phyloP scores from a whole-genome alignment of 1,284 basidiomycete genomes.

The Neonothopanus nambi region DNA sequence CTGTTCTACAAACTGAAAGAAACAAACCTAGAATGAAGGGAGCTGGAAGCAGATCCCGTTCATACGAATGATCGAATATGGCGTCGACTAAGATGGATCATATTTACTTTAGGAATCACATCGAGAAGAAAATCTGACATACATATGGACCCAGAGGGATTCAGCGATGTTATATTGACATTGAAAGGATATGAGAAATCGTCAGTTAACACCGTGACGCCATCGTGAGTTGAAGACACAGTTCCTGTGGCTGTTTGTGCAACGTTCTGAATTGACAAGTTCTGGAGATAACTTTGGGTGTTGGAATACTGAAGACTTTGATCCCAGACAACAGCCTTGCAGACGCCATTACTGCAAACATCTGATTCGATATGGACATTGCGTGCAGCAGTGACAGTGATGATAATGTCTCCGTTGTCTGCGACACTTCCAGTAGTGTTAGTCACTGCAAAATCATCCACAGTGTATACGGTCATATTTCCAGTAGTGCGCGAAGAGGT shows the following conservation, averaged over 20 bases:
- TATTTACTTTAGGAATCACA: not conserved
- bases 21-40: constrained; percentile 50
- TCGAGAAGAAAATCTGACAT: constrained; percentile 24
- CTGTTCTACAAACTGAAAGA: too few species aligned
- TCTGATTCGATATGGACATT: constrained; percentile 57
- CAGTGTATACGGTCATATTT: constrained; percentile 59
- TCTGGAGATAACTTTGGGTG: constrained; percentile 53
- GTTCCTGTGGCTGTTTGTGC: constrained; percentile 58
- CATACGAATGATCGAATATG: constrained; percentile 68
- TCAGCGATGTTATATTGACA: constrained; percentile 55
- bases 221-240: constrained; percentile 62
- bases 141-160: constrained; percentile 51
- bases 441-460: constrained; percentile 56
- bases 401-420: constrained; percentile 48
- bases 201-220: constrained; percentile 52
- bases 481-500: constrained; percentile 67
- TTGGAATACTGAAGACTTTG: constrained; percentile 58
- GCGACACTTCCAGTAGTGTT: constrained; percentile 50
- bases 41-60: constrained; percentile 54
- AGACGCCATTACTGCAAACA: constrained; percentile 59
- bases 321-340: constrained; percentile 51
- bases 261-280: constrained; percentile 55
- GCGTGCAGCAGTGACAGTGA: constrained; percentile 56
- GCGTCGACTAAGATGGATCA: constrained; percentile 43
- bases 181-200: constrained; percentile 64